Base-by-base conservation (phyloP, 2,329 filamentous ascomycete genomes). In the Diaporthe caulivora region DNA sequence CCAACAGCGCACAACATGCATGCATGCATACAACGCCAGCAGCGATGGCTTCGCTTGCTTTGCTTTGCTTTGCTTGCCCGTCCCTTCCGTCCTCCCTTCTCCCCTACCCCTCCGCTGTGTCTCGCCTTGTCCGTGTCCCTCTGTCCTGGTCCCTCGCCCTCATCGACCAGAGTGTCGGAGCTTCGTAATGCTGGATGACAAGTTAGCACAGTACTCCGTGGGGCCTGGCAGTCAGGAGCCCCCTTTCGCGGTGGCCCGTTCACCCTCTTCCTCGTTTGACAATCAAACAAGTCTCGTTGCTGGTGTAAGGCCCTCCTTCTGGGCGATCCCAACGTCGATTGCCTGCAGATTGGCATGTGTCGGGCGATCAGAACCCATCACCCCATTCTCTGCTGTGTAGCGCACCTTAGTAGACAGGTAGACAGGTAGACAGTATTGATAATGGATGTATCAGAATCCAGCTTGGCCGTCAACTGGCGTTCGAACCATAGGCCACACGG, bases 11-110 rank as follows among this genome's bases (percentile, higher is more conserved):
- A 60, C 55, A 15, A 26, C 57, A 60, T 60, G 57, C 40, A 60
- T 44, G 57, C 49, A 69, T 68, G 64, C 47, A 69, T 68, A 49
- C 47, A 68, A 53, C 47, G 29, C 64, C 51, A 68, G 26, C 60
- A 34, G 26, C 60, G 21, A 21, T 47, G 29, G 21, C 54, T 57
- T 37, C 7, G 29, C 54, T 11, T 11, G 29, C 29, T 9, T 37
- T 31, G 54, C 29, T 57, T 24, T n/a, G 7, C 44, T 21, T 21
- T 26, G 10, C 60, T 24, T 40, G 44, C 42, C 34, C 60, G 37
- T 26, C 60, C 34, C 60, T 26, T 26, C 60, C 62, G 31, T 51
- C 49, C 47, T 24, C 49, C 70, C 54, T 18, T 53, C 5, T 55
- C n/a, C n/a, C n/a, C 34, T 60, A 8, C 26, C 40, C 42, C 13